phyloP scores from a whole-genome alignment of 106 monocot species.

The Acorus gramineus region DNA sequence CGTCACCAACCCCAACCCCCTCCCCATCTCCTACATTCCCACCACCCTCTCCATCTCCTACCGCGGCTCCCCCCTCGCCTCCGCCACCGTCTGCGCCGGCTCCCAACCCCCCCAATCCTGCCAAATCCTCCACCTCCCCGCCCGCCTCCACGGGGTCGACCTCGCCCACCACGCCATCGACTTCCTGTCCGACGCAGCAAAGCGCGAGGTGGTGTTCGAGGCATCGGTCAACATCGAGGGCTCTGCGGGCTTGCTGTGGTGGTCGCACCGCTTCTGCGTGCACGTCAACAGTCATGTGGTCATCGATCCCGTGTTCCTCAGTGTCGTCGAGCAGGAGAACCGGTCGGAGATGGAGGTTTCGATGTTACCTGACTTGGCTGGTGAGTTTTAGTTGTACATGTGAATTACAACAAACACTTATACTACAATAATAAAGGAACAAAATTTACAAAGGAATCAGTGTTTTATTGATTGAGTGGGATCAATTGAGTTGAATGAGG shows the following conservation, averaged over 20 bases:
- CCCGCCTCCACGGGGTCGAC: slow-evolving; percentile 40
- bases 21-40: slow-evolving; percentile 48
- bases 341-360: slow-evolving; percentile 23
- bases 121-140: slow-evolving; percentile 41
- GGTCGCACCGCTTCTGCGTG: slow-evolving; percentile 35
- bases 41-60: slow-evolving; percentile 64
- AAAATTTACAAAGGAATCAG: neutral
- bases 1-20: slow-evolving; percentile 79
- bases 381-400: too few species aligned
- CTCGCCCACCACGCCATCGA: slow-evolving; percentile 32
- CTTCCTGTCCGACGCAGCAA: slow-evolving; percentile 42
- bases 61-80: slow-evolving; percentile 49
- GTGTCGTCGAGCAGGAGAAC: slow-evolving; percentile 61
- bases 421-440: neutral
- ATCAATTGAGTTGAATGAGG: slow-evolving; percentile 51
- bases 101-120: slow-evolving; percentile 46
- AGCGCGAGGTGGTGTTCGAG: slow-evolving; percentile 53
- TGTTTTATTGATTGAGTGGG: neutral
- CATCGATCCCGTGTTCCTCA: slow-evolving; percentile 63
- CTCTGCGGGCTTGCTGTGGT: slow-evolving; percentile 35
- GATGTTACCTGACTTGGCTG: too few species aligned
- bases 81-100: slow-evolving; percentile 44
- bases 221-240: slow-evolving; percentile 65
- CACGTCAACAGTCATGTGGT: slow-evolving; percentile 53
- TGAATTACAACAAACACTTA: too few species aligned